Evolutionary conservation across 2,329 filamentous ascomycete species (phyloP).

Genomic region (Tolypocladium album): DNA sequence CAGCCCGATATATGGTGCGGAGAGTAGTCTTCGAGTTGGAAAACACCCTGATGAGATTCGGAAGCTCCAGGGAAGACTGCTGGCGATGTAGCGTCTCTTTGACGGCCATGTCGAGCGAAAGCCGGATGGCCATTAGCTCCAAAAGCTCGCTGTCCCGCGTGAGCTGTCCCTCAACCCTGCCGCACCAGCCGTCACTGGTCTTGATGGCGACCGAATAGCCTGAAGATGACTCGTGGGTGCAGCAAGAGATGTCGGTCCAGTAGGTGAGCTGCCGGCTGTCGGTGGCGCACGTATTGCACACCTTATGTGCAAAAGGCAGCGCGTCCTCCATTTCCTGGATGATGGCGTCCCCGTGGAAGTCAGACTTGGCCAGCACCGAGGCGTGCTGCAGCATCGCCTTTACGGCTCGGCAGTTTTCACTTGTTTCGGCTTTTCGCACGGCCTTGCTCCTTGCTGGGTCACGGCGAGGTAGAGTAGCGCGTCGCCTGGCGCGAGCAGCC

Average conservation of each 20-base stretch:
- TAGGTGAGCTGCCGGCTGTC: not conserved
- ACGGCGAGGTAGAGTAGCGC: not conserved
- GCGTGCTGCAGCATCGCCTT: not conserved
- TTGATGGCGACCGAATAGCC: not conserved
- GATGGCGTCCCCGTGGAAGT: not conserved
- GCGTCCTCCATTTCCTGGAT: not conserved
- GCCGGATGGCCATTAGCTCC: slow-evolving; percentile 5
- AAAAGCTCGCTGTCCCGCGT: not conserved
- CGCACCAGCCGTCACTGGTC: not conserved
- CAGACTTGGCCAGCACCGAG: not conserved
- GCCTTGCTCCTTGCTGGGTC: not conserved
- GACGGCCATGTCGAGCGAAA: slow-evolving; percentile 6
- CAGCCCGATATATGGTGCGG: not conserved
- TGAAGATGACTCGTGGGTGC: too few species aligned
- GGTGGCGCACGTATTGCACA: not conserved
- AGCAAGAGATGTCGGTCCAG: not conserved
- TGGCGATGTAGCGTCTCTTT: not conserved
- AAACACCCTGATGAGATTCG: slow-evolving; percentile 5
- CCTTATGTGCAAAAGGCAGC: not conserved
- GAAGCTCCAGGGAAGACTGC: too few species aligned
- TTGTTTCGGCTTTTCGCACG: not conserved
- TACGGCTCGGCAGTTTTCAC: not conserved
- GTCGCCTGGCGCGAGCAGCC: not conserved
- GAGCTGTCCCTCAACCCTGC: not conserved
- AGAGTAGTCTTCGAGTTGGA: slow-evolving; percentile 3